These are phyloP conservation scores for Madurella fahalii DNA, from an alignment of 2,329 filamentous ascomycete species.

Conservation along the genomic window DNA sequence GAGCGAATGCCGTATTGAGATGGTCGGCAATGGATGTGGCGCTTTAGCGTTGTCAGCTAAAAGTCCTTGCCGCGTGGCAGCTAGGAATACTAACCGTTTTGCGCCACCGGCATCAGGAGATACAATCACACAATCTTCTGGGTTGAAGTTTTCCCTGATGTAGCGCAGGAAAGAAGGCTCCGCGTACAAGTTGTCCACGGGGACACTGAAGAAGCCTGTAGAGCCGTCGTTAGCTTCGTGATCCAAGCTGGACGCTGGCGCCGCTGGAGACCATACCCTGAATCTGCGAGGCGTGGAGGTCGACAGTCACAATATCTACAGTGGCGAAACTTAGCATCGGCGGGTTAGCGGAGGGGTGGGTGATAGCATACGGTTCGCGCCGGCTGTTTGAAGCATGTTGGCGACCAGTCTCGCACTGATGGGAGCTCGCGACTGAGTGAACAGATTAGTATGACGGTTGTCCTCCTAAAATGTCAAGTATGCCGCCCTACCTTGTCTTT, in stretches of 20 bases:
- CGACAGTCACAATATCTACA: slow-evolving; percentile 78
- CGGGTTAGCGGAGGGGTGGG: not conserved
- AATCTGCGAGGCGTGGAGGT: slow-evolving; percentile 79
- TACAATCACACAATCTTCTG: slow-evolving; percentile 86
- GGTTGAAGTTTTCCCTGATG: slow-evolving; percentile 80
- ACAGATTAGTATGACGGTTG: slow-evolving; percentile 5
- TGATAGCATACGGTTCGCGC: slow-evolving; percentile 65
- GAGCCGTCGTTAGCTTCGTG: slow-evolving; percentile 46
- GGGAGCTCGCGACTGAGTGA: slow-evolving; percentile 74
- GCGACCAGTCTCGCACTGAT: slow-evolving; percentile 95
- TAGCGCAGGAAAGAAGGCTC: slow-evolving; percentile 88
- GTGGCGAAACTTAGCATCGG: not conserved
- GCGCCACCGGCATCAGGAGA: slow-evolving; percentile 92
- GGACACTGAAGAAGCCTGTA: slow-evolving; percentile 86
- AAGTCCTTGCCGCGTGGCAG: not conserved
- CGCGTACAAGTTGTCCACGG: slow-evolving; percentile 73
- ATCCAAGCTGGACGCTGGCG: not conserved
- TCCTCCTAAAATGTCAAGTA: too few species aligned
- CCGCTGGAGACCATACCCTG: slow-evolving; percentile 19
- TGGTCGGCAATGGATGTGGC: slow-evolving; percentile 91
- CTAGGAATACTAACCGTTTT: slow-evolving; percentile 58
- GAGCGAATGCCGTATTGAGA: slow-evolving; percentile 82
- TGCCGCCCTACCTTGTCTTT: slow-evolving; percentile 61
- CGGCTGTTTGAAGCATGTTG: slow-evolving; percentile 94
- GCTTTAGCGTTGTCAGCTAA: slow-evolving; percentile 19